Base-by-base conservation (phyloP, 768 basidiomycete genomes). In the Podaxis mareebaensis region DNA sequence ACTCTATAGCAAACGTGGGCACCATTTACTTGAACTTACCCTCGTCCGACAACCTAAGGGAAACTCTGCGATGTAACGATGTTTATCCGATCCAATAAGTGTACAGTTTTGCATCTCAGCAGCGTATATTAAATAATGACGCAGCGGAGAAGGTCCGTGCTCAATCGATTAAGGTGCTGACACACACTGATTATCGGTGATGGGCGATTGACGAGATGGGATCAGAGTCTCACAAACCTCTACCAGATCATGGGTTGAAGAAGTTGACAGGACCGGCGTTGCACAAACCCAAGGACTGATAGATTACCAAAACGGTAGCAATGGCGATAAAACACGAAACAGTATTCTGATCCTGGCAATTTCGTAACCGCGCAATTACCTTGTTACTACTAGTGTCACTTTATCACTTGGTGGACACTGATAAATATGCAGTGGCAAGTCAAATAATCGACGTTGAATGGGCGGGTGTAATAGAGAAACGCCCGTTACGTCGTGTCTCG, bases 11-110 rank as follows among this genome's bases (percentile, higher is more conserved):
- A 20, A 46, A 46, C 17, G 44, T 20, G 15, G 54, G 54, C 39
- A 22, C 53, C 17, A 54, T 46, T 46, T 26, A 28, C 17, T 54
- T 26, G 22, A 6, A n/a, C 12, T 38, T 24, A 46, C 24, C 38
- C 22, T 44, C 40, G 30, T 38, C 30, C n/a, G 22, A 28, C 33
- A 15, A 15, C 53, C 36, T 38, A 33, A 6, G 7, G 22, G 36
- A 20, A 20, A 33, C 30, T n/a, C 2, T 33, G 15, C 20, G 22
- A 40, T 59, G 44, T 30, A 33, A 28, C 30, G 12, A 46, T 49
- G 44, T 59, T 59, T 48, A 17, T 59, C 44, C 44, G 44, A 30
- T 20, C 46, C 58, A 48, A 51, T 48, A 48, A 36, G 26, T 56
- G 22, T 22, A 6, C 36, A 36, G 30, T 8, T 36, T 30, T 26